Evolutionary conservation across 176 grass and related monocot species (phyloP), one percentile per base, ranked within the genome.

Genomic region (Zoysia japonica): DNA sequence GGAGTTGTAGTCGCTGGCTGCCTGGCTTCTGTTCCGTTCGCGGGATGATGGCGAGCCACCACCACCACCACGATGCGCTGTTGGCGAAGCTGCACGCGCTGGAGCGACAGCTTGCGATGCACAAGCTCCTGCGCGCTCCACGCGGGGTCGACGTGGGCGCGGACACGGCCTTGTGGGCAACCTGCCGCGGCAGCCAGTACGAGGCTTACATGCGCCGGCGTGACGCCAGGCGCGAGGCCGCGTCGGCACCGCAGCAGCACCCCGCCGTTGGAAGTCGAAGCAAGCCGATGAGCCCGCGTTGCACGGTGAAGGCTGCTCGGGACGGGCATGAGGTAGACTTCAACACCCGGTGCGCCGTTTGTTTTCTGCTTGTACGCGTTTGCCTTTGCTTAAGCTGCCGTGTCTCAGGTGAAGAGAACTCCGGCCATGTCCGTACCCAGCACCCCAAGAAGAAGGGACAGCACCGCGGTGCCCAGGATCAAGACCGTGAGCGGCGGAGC

Each of bases 21-120:
- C 14, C 45, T 11, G 7, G 7, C 17, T 16, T 56, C 14, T 37
- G 3, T 67, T 9, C 4, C 4, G 49, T 10, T 41, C 47, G 41
- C 11, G 54, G 11, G 64, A 79, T 13, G 12, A 84, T 88, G 87
- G 87, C 87, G 49, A 80, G 65, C 65, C 74, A 39, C 61, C 64
- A 64, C 62, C 71, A 41, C 55, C 61, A 60, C 45, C 37, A 74
- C 7, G 89, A 63, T 49, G 51, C 72, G 72, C 90, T 93, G 50
- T 89, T 75, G 85, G 83, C 65, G 63, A 93, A 82, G 91, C 74
- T 87, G 68, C 72, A 71, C 68, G 85, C 87, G 70, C 78, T 93
- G 64, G 85, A 93, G 82, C 42, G 65, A 74, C 78, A 79, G 64
- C 79, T 90, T 20, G 86, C 86, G 13, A 79, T 86, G 38, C 82